These are phyloP conservation scores for Colletotrichum caudatum DNA, from an alignment of 2,329 filamentous ascomycete genomes.

Conservation along the genomic window DNA sequence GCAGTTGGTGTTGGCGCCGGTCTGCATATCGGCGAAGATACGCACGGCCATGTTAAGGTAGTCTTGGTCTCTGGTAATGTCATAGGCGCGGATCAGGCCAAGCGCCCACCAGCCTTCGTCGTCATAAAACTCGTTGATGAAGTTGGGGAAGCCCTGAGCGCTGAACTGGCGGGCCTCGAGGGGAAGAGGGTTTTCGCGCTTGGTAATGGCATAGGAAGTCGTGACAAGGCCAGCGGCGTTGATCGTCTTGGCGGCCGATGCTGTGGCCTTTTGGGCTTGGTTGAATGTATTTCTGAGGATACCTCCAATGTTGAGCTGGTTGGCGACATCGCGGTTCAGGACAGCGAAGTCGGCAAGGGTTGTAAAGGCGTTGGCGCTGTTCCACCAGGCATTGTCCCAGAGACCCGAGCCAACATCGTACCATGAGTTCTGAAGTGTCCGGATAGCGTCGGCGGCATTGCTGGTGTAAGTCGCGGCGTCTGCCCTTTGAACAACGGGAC, in stretches of 20 bases:
- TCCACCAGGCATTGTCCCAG: conserved; percentile 79
- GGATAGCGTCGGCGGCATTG: conserved; percentile 51
- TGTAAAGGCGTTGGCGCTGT: conserved; percentile 75
- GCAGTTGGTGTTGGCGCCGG: conserved; percentile 60
- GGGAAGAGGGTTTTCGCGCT: conserved; percentile 47
- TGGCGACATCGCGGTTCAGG: conserved; percentile 50
- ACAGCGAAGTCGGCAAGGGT: conserved; percentile 67
- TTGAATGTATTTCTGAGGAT: conserved; percentile 60
- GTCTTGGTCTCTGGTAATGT: conserved; percentile 62
- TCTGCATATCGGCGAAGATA: conserved; percentile 69
- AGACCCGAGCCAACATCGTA: conserved; percentile 71
- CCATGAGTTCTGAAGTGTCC: conserved; percentile 66
- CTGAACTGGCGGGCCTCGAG: conserved; percentile 45
- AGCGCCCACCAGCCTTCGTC: conserved; percentile 75
- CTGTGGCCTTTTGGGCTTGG: conserved; percentile 56
- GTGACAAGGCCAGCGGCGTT: conserved; percentile 51
- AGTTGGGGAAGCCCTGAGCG: conserved; percentile 51
- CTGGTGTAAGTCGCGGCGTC: conserved; percentile 48
- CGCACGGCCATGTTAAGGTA: conserved; percentile 66
- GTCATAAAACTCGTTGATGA: conserved; percentile 68
- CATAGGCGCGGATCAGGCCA: conserved; percentile 67
- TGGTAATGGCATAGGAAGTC: conserved; percentile 53
- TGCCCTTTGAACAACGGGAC: conserved; percentile 34
- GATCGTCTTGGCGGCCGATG: conserved; percentile 55
- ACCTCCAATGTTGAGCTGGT: conserved; percentile 54